A percentile compares a stretch with the other conserved stretches of the same genome.
Evolutionary conservation across 257 asterid genomes (phyloP).

Genomic region (Echium plantagineum): DNA sequence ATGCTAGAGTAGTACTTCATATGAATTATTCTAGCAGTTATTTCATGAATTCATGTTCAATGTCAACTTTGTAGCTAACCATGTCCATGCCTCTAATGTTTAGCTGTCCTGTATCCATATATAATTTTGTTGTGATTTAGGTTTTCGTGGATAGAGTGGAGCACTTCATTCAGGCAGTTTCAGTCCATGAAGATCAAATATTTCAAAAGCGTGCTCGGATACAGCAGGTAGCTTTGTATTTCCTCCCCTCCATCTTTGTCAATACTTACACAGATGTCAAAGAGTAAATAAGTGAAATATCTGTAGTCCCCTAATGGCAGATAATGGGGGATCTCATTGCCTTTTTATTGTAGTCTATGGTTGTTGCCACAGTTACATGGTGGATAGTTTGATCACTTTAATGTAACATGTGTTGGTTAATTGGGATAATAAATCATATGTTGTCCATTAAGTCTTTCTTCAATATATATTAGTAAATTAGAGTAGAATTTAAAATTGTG

Average conservation of each 20-base stretch:
- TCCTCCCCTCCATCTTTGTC: neutral
- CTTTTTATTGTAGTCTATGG: too few species aligned
- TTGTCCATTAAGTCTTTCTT: too few species aligned
- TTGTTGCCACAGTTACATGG: neutral
- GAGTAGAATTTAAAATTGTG: too few species aligned
- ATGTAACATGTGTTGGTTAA: too few species aligned
- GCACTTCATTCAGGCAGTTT: slow-evolving; percentile 79
- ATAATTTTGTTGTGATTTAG: slow-evolving; percentile 23
- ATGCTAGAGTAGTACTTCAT: neutral
- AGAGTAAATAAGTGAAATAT: neutral
- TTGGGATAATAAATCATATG: too few species aligned
- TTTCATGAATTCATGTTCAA: neutral
- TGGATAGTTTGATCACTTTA: too few species aligned
- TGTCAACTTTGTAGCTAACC: too few species aligned
- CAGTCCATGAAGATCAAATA: slow-evolving; percentile 73
- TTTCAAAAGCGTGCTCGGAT: slow-evolving; percentile 79
- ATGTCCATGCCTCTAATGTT: neutral
- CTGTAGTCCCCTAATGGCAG: neutral
- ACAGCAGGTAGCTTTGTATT: slow-evolving; percentile 48
- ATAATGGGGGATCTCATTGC: neutral
- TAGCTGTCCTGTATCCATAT: neutral
- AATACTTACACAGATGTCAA: too few species aligned
- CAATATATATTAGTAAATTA: too few species aligned
- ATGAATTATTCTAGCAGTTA: neutral
- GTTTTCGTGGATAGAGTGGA: slow-evolving; percentile 80